Evolutionary conservation across 129 eudicot species (phyloP).

Genomic region (Flaveria robusta): DNA sequence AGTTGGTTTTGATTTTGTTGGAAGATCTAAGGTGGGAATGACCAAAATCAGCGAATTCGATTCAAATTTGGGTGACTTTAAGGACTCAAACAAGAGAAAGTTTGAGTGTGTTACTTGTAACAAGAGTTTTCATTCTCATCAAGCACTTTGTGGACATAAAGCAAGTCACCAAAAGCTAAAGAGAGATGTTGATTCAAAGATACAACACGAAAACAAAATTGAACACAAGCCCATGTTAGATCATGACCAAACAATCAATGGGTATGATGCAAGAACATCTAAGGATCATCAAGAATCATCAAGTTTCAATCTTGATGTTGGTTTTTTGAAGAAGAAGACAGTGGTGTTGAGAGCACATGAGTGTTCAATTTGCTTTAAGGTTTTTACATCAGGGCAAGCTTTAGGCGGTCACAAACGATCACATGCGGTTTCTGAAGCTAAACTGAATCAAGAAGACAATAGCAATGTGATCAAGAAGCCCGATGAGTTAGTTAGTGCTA

Average conservation of each 20-base stretch:
- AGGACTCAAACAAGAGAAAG: slow-evolving; percentile 42
- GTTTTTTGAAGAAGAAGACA: slow-evolving; percentile 25
- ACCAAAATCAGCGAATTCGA: slow-evolving; percentile 25
- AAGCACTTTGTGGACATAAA: slow-evolving; percentile 93
- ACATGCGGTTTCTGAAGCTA: slow-evolving; percentile 59
- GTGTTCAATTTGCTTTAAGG: slow-evolving; percentile 84
- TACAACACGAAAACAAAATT: slow-evolving; percentile 27
- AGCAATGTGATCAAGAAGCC: slow-evolving; percentile 30
- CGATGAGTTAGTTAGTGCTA: slow-evolving; percentile 36
- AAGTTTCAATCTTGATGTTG: slow-evolving; percentile 45
- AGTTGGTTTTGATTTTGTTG: slow-evolving; percentile 39
- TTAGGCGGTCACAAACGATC: slow-evolving; percentile 94
- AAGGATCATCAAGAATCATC: slow-evolving; percentile 25
- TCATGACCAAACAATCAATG: slow-evolving; percentile 23
- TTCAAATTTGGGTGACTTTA: slow-evolving; percentile 26
- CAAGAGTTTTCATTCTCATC: slow-evolving; percentile 73
- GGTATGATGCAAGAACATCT: slow-evolving; percentile 30
- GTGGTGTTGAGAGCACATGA: slow-evolving; percentile 47
- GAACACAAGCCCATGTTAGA: slow-evolving; percentile 35
- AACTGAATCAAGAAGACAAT: slow-evolving; percentile 40
- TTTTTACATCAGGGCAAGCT: slow-evolving; percentile 89
- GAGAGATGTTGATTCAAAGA: slow-evolving; percentile 47
- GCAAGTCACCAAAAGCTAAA: slow-evolving; percentile 89
- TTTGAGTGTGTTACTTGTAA: slow-evolving; percentile 71
- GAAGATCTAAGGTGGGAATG: slow-evolving; percentile 38